Evolutionary conservation across 306 rosid genomes (phyloP), one percentile per base, ranked within the genome.

Genomic region (Cucurbita maxima): DNA sequence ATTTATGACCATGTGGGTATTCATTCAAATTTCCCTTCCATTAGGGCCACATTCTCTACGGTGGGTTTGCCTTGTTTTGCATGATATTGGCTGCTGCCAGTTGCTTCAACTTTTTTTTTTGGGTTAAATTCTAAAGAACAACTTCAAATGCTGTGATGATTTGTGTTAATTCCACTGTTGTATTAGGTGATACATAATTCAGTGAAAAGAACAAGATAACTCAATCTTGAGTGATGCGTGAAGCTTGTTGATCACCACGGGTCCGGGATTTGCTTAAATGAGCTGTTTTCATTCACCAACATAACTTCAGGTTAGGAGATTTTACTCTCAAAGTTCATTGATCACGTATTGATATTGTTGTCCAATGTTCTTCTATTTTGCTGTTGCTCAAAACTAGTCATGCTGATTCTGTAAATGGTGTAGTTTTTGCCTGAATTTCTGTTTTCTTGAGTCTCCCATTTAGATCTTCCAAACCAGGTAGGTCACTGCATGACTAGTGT

Each of bases 191-290:
- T 62, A 40, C 0, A 10, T 18, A 0, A 0, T 8, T 63, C 25
- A 5, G 50, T 40, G 51, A 2, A 59, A 6, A 40, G 51, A 41
- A 63, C 47, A 15, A 61, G 12, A 61, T 18, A 41, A 63, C 34
- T 58, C 8, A 41, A 2, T 5, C 7, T 37, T 15, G 47, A n/a
- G 38, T 8, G 68, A 7, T 14, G 89, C 67, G 55, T 87, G 90
- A 64, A 94, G 92, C 82, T 94, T 94, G 84, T 94, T 81, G n/a
- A 87, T 90, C 87, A 94, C 98, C 76, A 58, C 76, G 0, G 91
- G 85, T 5, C 98, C 97, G 0, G 98, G 98, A 79, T 94, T 90
- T 47, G 97, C 94, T n/a, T 89, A 87, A 77, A 94, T 82, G 67
- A 94, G 96, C 98, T 94, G 90, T 60, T 38, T 64, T 18, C 71